Evolutionary conservation across 331 rosid species (phyloP).

Genomic region (Spiraea crenata): DNA sequence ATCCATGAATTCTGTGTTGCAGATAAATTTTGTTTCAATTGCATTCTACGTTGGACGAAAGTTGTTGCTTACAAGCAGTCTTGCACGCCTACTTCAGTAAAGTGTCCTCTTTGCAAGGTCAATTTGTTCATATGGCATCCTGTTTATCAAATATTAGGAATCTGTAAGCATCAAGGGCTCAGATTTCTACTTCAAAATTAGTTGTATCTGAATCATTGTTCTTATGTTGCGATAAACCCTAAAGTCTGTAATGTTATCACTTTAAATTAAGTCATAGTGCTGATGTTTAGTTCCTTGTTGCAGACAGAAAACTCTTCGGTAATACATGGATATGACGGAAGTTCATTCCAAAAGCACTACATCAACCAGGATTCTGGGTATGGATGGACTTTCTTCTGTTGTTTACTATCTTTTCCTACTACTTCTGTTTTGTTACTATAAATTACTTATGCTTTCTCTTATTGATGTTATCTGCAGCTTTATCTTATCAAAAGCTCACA

Average conservation of each 20-base stretch:
- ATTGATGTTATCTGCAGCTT: slow-evolving; percentile 52
- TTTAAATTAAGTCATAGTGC: not conserved
- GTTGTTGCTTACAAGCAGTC: slow-evolving; percentile 57
- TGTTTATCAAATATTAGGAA: not conserved
- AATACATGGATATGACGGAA: slow-evolving; percentile 64
- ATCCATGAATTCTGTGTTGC: slow-evolving; percentile 30
- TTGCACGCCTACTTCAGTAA: slow-evolving; percentile 49
- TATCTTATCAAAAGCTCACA: slow-evolving; percentile 64
- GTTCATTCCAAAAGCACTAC: slow-evolving; percentile 54
- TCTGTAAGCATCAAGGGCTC: too few relatives aligned
- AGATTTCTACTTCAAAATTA: too few relatives aligned
- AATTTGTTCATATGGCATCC: not conserved
- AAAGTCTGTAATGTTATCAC: not conserved
- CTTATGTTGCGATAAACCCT: not conserved
- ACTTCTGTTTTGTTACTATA: not conserved
- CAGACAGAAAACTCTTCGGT: slow-evolving; percentile 67
- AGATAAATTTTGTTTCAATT: slow-evolving; percentile 84
- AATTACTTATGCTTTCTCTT: slow-evolving; percentile 16
- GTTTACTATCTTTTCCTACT: slow-evolving; percentile 11
- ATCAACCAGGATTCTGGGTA: slow-evolving; percentile 43
- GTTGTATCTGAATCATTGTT: not conserved
- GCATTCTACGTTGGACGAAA: slow-evolving; percentile 81
- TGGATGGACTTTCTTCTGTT: slow-evolving; percentile 41
- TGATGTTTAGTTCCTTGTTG: slow-evolving; percentile 10
- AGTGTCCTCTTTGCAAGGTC: slow-evolving; percentile 96